A percentile compares a stretch with the other conserved stretches of the same genome.
Evolutionary conservation across 768 basidiomycete genomes (phyloP).

Genomic region (Wakefieldia striispora): DNA sequence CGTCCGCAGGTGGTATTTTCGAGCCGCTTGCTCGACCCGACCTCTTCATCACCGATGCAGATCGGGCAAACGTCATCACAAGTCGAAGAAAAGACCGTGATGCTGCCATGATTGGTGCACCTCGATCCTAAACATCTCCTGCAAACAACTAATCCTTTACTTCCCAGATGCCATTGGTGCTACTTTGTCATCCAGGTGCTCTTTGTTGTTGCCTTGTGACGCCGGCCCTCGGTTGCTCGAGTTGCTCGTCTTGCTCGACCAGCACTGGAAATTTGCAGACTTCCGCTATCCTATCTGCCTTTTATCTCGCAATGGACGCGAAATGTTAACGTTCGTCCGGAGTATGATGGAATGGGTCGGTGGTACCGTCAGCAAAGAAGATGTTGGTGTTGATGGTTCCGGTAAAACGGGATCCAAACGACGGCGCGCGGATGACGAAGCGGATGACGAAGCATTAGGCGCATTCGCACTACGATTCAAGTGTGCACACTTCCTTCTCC

Average conservation of each 20-base stretch:
- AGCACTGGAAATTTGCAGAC: slow-evolving; percentile 92
- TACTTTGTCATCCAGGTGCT: slow-evolving; percentile 76
- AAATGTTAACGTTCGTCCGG: slow-evolving; percentile 90
- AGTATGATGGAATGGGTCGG: slow-evolving; percentile 99
- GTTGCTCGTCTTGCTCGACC: slow-evolving; percentile 91
- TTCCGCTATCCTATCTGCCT: slow-evolving; percentile 89
- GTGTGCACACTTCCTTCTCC: slow-evolving; percentile 41
- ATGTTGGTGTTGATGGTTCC: slow-evolving; percentile 76
- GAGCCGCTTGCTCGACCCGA: slow-evolving; percentile 89
- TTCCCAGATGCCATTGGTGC: slow-evolving; percentile 79
- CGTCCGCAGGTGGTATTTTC: slow-evolving; percentile 73
- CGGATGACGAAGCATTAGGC: slow-evolving; percentile 79
- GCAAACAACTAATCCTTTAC: background rate
- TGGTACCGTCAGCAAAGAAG: slow-evolving; percentile 90
- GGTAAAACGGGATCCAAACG: slow-evolving; percentile 50
- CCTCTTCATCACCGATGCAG: slow-evolving; percentile 90
- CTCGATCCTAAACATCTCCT: background rate
- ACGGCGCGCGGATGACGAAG: slow-evolving; percentile 64
- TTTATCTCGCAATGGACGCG: slow-evolving; percentile 85
- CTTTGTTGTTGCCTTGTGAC: slow-evolving; percentile 89
- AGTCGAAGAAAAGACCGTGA: slow-evolving; percentile 90
- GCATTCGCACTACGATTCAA: slow-evolving; percentile 86
- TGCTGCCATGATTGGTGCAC: slow-evolving; percentile 76
- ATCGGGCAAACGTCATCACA: slow-evolving; percentile 76
- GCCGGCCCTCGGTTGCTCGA: slow-evolving; percentile 94